Conservation (phyloP, 306 rosid genomes). For the Spatholobus suberectus region DNA sequence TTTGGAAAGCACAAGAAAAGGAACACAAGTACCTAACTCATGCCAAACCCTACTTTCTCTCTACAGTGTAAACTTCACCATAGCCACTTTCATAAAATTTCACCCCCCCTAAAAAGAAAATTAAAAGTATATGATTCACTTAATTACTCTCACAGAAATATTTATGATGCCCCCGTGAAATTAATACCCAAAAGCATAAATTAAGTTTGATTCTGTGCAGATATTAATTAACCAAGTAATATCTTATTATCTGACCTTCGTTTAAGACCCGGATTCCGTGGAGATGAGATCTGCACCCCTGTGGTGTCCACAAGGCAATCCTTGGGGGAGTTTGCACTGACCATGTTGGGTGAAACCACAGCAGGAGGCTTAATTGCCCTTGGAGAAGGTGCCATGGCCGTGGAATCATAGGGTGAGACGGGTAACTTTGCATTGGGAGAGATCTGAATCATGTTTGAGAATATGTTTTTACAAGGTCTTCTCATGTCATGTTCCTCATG, state of each 20-base stretch:
- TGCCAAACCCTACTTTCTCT: constrained; percentile 54
- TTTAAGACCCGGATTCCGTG: constrained; percentile 81
- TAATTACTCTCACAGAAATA: no score
- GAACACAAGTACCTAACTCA: constrained; percentile 39
- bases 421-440: constrained; percentile 62
- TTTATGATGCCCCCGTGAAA: constrained; percentile 20
- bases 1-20: constrained; percentile 24
- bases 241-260: constrained; percentile 59
- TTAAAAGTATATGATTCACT: background rate
- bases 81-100: background rate
- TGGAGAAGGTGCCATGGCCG: constrained; percentile 45
- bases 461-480: constrained; percentile 53
- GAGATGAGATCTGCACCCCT: constrained; percentile 86
- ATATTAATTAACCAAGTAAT: constrained; percentile 4
- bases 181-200: background rate
- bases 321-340: constrained; percentile 52
- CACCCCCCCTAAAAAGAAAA: constrained; percentile 3
- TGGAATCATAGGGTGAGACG: constrained; percentile 40
- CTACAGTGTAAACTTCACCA: background rate
- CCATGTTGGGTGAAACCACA: constrained; percentile 53
- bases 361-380: constrained; percentile 48
- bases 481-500: constrained; percentile 34
- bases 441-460: constrained; percentile 92
- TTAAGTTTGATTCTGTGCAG: constrained; percentile 18
- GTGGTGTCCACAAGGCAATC: constrained; percentile 58